phyloP scores from a whole-genome alignment of 495 filamentous ascomycete genomes.

The Symbiotaphrina buchneri region DNA sequence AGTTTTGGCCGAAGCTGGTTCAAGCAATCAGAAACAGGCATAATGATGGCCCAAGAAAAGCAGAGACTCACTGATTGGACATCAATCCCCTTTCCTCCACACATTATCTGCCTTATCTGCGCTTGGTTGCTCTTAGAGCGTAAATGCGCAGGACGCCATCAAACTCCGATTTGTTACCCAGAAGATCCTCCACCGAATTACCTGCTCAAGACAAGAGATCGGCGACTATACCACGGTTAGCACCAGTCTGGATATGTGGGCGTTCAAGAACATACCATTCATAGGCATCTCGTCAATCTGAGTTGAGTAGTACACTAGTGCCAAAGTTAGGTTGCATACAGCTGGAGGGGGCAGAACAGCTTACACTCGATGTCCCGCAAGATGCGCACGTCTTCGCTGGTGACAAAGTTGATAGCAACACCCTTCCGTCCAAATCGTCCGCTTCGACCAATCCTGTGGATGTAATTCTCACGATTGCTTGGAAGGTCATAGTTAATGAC shows the following conservation, averaged over 20 bases:
- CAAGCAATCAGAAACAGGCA: no score
- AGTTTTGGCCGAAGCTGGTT: no score
- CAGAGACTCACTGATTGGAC: no score
- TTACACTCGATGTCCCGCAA: slow-evolving; percentile 82
- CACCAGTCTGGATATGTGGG: neutral
- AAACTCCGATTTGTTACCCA: no score
- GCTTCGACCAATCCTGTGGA: slow-evolving; percentile 96
- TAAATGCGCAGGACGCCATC: no score
- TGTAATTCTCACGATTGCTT: slow-evolving; percentile 99
- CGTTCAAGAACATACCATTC: slow-evolving; percentile 43
- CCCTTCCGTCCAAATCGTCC: slow-evolving; percentile 99
- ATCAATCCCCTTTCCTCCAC: no score
- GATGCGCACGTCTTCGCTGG: slow-evolving; percentile 96
- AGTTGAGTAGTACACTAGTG: slow-evolving; percentile 71
- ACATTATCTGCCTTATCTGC: no score
- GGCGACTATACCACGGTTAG: slow-evolving; percentile 21
- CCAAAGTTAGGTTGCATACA: slow-evolving; percentile 1
- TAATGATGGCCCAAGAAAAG: no score
- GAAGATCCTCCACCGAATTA: no score
- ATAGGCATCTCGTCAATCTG: slow-evolving; percentile 99
- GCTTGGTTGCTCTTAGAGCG: no score
- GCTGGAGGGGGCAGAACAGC: slow-evolving; percentile 4
- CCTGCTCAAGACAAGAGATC: slow-evolving; percentile 27
- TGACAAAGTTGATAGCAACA: slow-evolving; percentile 99
- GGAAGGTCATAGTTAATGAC: slow-evolving; percentile 99